Percentiles rank a stretch among this genome's conserved stretches.
Evolutionary conservation across 1,139 yeast species (phyloP).

Genomic region (Scheffersomyces titani): DNA sequence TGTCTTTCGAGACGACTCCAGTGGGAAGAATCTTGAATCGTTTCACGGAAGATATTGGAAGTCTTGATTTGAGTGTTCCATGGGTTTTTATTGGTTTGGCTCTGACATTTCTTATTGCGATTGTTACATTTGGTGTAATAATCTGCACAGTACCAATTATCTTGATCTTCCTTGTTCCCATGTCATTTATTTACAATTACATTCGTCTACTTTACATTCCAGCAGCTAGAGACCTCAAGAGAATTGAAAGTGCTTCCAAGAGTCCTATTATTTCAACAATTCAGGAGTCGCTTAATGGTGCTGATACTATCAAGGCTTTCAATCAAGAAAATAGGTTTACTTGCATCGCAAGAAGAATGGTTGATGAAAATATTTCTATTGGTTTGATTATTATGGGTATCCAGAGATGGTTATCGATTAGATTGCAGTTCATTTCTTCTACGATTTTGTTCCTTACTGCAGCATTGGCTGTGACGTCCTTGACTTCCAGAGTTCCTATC

Average conservation of each 20-base stretch:
- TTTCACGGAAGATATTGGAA: slow-evolving; percentile 28
- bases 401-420: slow-evolving; percentile 30
- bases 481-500: slow-evolving; percentile 17
- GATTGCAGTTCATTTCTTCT: slow-evolving; percentile 27
- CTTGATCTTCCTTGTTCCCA: slow-evolving; percentile 19
- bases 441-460: slow-evolving; percentile 22
- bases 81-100: slow-evolving; percentile 24
- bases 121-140: slow-evolving; percentile 21
- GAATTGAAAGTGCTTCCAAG: slow-evolving; percentile 23
- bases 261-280: slow-evolving; percentile 29
- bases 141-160: slow-evolving; percentile 7
- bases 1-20: slow-evolving; percentile 36
- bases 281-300: slow-evolving; percentile 32
- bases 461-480: slow-evolving; percentile 18
- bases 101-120: slow-evolving; percentile 10
- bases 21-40: slow-evolving; percentile 32
- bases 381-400: slow-evolving; percentile 15
- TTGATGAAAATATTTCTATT: slow-evolving; percentile 16
- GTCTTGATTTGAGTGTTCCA: slow-evolving; percentile 24
- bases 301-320: slow-evolving; percentile 30
- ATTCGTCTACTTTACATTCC: slow-evolving; percentile 24
- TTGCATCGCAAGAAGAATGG: slow-evolving; percentile 15
- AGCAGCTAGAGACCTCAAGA: slow-evolving; percentile 27
- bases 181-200: slow-evolving; percentile 24
- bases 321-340: slow-evolving; percentile 24